Conservation (phyloP, 768 basidiomycete species). For the Dioszegia aurantiaca region DNA sequence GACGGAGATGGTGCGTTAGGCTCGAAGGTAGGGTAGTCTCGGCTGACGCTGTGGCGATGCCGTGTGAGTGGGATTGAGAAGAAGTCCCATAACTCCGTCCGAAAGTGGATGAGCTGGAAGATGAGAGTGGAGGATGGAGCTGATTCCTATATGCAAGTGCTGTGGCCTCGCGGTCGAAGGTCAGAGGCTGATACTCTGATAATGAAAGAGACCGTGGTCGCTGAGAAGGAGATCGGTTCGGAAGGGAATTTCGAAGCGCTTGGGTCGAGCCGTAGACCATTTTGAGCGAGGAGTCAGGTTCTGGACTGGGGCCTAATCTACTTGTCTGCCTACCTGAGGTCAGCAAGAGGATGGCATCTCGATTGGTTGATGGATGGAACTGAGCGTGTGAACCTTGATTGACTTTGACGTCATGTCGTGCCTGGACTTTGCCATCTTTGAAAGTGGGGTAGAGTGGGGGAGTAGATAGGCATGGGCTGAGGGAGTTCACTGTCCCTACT, state of each 20-base stretch:
- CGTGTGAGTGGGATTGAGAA: neutral
- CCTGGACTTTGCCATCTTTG: neutral
- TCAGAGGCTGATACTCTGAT: slow-evolving; percentile 40
- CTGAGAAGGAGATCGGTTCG: slow-evolving; percentile 27
- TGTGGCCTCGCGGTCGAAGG: slow-evolving; percentile 40
- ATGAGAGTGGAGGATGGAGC: slow-evolving; percentile 15
- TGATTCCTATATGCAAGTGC: slow-evolving; percentile 30
- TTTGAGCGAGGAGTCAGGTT: neutral
- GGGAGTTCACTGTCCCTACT: too few species aligned
- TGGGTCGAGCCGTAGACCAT: slow-evolving; percentile 10
- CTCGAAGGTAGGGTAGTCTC: slow-evolving; percentile 3
- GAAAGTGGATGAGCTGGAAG: neutral
- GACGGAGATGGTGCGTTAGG: slow-evolving; percentile 23
- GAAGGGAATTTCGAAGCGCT: slow-evolving; percentile 10
- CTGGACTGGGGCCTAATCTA: too few species aligned
- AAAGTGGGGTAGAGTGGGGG: neutral
- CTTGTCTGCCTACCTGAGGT: too few species aligned
- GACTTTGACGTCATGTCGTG: neutral
- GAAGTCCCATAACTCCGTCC: slow-evolving; percentile 4
- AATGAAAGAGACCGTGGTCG: slow-evolving; percentile 35
- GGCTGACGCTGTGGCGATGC: too few species aligned
- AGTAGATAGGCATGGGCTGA: too few species aligned
- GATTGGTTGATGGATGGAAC: too few species aligned
- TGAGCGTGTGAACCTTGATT: neutral
- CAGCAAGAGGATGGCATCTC: too few species aligned